phyloP scores from a whole-genome alignment of 805 yeast genomes.

The Saturnispora diversa region DNA sequence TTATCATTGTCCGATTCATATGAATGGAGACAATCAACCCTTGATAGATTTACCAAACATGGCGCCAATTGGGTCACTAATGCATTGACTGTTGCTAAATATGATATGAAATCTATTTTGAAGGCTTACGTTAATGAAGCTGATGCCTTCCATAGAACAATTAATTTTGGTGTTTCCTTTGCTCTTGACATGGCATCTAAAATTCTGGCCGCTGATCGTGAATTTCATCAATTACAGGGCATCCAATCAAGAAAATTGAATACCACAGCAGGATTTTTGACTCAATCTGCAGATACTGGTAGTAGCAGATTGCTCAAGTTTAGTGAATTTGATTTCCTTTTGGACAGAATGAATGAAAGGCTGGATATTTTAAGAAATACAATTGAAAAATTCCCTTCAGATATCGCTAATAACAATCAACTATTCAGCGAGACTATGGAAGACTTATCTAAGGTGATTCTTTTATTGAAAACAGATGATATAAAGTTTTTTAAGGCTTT shows the following conservation, averaged over 20 bases:
- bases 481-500: constrained; percentile 44
- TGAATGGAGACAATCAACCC: constrained; percentile 63
- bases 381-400: constrained; percentile 1
- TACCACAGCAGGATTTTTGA: constrained; percentile 63
- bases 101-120: constrained; percentile 70
- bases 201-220: constrained; percentile 59
- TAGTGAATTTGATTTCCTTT: constrained; percentile 30
- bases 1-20: constrained; percentile 66
- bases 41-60: constrained; percentile 47
- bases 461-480: constrained; percentile 32
- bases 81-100: constrained; percentile 50
- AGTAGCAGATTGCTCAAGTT: constrained; percentile 21
- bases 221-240: constrained; percentile 40
- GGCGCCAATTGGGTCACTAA: constrained; percentile 62
- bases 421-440: constrained; percentile 39
- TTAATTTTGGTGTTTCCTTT: constrained; percentile 79
- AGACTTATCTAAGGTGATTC: constrained; percentile 31
- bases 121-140: constrained; percentile 60
- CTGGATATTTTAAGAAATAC: constrained; percentile 8
- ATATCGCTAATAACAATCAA: constrained; percentile 14
- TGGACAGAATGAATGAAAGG: constrained; percentile 11
- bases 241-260: constrained; percentile 33
- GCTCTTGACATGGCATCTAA: constrained; percentile 84
- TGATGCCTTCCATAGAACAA: constrained; percentile 23
- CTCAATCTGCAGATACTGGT: constrained; percentile 67